Percentiles rank a stretch among this genome's conserved stretches.
These are phyloP conservation scores for Endocladia muricata DNA, from an alignment of 31 red algal species.

Conservation along the genomic window DNA sequence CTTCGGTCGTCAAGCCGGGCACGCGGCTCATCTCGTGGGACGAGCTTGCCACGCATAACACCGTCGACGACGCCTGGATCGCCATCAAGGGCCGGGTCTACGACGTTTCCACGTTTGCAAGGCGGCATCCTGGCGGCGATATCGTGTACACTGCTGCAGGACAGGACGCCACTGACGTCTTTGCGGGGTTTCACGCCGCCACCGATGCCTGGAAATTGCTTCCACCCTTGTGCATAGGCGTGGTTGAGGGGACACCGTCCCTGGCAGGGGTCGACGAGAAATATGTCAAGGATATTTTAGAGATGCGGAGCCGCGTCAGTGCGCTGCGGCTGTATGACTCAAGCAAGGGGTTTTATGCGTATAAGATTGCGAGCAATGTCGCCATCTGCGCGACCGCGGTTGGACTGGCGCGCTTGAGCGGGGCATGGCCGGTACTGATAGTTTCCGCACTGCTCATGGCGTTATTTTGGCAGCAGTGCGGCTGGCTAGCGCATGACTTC, in stretches of 20 bases:
- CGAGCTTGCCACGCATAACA: slow-evolving; percentile 73
- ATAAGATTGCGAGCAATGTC: slow-evolving; percentile 44
- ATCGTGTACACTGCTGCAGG: slow-evolving; percentile 79
- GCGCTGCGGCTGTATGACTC: slow-evolving; percentile 62
- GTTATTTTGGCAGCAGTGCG: slow-evolving; percentile 91
- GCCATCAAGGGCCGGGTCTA: slow-evolving; percentile 75
- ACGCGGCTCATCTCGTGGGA: slow-evolving; percentile 28
- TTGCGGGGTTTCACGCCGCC: slow-evolving; percentile 69
- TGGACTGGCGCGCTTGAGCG: slow-evolving; percentile 5
- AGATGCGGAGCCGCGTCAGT: slow-evolving; percentile 57
- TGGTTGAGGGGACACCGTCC: slow-evolving; percentile 19
- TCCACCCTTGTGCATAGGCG: slow-evolving; percentile 60
- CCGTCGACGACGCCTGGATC: slow-evolving; percentile 68
- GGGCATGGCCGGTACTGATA: slow-evolving; percentile 4
- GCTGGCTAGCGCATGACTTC: slow-evolving; percentile 91
- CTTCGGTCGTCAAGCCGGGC: neutral
- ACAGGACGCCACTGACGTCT: slow-evolving; percentile 82
- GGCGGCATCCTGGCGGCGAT: slow-evolving; percentile 72
- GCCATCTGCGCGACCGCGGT: slow-evolving; percentile 46
- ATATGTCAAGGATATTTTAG: slow-evolving; percentile 51
- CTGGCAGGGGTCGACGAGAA: slow-evolving; percentile 19
- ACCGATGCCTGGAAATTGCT: slow-evolving; percentile 46
- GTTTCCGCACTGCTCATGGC: slow-evolving; percentile 64
- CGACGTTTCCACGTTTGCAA: slow-evolving; percentile 77
- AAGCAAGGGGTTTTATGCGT: slow-evolving; percentile 71